These are phyloP conservation scores for Pisolithus orientalis DNA, from an alignment of 768 basidiomycete species.

Conservation along the genomic window DNA sequence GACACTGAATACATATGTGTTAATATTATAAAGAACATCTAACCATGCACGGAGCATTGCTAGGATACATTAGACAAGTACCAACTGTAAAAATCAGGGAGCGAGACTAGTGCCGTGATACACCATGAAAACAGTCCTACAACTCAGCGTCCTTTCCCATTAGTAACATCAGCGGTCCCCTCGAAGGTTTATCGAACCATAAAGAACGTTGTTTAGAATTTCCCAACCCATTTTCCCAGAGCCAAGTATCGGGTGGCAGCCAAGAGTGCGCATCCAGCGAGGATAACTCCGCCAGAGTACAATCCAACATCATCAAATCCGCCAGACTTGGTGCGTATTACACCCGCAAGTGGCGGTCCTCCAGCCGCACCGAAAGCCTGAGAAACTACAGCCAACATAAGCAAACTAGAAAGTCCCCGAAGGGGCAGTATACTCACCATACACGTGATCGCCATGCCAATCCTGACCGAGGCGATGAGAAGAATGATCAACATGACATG, in stretches of 20 bases:
- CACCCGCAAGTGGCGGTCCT: constrained; percentile 3
- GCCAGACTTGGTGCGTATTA: background rate
- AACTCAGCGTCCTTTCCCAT: too few relatives aligned
- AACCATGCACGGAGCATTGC: too few relatives aligned
- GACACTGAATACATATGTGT: too few relatives aligned
- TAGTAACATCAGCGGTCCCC: too few relatives aligned
- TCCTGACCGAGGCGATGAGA: background rate
- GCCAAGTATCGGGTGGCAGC: constrained; percentile 2
- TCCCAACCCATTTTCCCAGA: constrained; percentile 5
- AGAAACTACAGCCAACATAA: background rate
- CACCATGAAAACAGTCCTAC: too few relatives aligned
- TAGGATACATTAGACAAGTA: too few relatives aligned
- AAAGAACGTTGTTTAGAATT: background rate
- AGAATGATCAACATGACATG: too few relatives aligned
- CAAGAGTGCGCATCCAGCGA: constrained; percentile 1
- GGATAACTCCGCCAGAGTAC: constrained; percentile 2
- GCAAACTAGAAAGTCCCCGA: background rate
- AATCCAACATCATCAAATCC: constrained; percentile 4
- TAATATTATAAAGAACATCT: too few relatives aligned
- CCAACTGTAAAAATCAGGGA: background rate
- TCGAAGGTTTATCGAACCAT: too few relatives aligned
- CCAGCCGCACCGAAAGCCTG: background rate
- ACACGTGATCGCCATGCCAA: constrained; percentile 3
- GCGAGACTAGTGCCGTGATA: background rate
- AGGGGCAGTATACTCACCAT: background rate